Conservation (phyloP, 225 moss, liverwort and hornwort species). For the Marchantia paleacea region DNA sequence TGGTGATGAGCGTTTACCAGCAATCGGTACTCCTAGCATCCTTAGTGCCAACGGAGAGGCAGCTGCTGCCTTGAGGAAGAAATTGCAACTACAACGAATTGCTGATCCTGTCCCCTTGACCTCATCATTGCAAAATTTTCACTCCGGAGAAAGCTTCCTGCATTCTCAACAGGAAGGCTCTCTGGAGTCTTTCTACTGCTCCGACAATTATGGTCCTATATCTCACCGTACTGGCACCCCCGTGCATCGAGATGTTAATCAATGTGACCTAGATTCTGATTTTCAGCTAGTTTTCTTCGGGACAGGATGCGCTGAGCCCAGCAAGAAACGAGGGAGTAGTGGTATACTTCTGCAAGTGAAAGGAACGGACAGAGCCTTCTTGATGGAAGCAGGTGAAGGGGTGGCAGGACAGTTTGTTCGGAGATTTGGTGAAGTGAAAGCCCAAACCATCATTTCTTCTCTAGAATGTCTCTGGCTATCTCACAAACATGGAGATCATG, state of each 20-base stretch:
- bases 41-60: constrained; percentile 32
- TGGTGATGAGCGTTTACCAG: background rate
- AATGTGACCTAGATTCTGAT: constrained; percentile 25
- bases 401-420: constrained; percentile 47
- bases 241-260: background rate
- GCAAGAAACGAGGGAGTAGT: constrained; percentile 64
- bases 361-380: constrained; percentile 36
- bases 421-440: constrained; percentile 40
- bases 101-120: background rate
- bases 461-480: constrained; percentile 59
- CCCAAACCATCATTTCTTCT: constrained; percentile 31
- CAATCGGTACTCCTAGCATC: no score
- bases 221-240: background rate
- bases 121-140: background rate
- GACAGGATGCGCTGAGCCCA: constrained; percentile 64
- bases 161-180: background rate
- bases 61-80: constrained; percentile 33
- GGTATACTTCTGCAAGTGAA: constrained; percentile 52
- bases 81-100: constrained; percentile 24
- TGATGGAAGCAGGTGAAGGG: constrained; percentile 64
- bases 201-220: background rate
- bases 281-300: constrained; percentile 55
- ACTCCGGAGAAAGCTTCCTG: background rate
- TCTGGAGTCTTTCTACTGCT: background rate
- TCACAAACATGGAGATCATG: constrained; percentile 63